Evolutionary conservation across 495 filamentous ascomycete genomes (phyloP).

Genomic region (Stereocaulon alpinum): DNA sequence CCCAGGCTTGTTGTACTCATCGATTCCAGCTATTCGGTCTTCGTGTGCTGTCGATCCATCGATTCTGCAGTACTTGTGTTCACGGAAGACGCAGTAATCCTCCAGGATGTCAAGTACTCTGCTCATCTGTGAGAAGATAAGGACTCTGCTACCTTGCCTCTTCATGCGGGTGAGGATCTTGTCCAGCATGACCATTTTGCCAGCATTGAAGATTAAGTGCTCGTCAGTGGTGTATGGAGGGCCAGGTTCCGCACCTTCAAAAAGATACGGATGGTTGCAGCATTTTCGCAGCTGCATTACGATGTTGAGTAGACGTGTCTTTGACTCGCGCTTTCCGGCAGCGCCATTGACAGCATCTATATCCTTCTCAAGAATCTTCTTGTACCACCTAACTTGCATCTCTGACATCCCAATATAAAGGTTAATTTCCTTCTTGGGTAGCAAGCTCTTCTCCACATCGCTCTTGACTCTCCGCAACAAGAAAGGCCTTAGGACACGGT

Average conservation of each 20-base stretch:
- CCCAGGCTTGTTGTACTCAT: slow-evolving; percentile 91
- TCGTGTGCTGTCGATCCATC: slow-evolving; percentile 96
- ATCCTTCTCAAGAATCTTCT: slow-evolving; percentile 98
- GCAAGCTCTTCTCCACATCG: slow-evolving; percentile 94
- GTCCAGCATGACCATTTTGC: slow-evolving; percentile 97
- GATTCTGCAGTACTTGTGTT: slow-evolving; percentile 94
- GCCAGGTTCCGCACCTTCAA: slow-evolving; percentile 94
- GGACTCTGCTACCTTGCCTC: slow-evolving; percentile 74
- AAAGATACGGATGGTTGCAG: slow-evolving; percentile 97
- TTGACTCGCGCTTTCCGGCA: slow-evolving; percentile 93
- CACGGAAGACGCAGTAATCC: slow-evolving; percentile 93
- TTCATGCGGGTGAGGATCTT: slow-evolving; percentile 79
- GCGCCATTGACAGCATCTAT: slow-evolving; percentile 99
- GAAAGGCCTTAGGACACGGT: slow-evolving; percentile 88
- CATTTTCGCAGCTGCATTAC: slow-evolving; percentile 99
- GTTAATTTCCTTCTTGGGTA: slow-evolving; percentile 97
- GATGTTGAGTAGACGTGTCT: slow-evolving; percentile 97
- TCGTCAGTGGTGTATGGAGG: slow-evolving; percentile 98
- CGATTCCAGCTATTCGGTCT: slow-evolving; percentile 93
- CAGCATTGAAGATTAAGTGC: slow-evolving; percentile 85
- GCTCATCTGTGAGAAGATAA: slow-evolving; percentile 99
- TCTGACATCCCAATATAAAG: slow-evolving; percentile 97
- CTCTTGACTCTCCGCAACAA: slow-evolving; percentile 92
- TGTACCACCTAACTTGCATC: slow-evolving; percentile 99
- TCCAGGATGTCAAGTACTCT: slow-evolving; percentile 94